Evolutionary conservation across 2,329 filamentous ascomycete species (phyloP), one percentile per base, ranked within the genome.

Genomic region (Ophiostoma ulmi): DNA sequence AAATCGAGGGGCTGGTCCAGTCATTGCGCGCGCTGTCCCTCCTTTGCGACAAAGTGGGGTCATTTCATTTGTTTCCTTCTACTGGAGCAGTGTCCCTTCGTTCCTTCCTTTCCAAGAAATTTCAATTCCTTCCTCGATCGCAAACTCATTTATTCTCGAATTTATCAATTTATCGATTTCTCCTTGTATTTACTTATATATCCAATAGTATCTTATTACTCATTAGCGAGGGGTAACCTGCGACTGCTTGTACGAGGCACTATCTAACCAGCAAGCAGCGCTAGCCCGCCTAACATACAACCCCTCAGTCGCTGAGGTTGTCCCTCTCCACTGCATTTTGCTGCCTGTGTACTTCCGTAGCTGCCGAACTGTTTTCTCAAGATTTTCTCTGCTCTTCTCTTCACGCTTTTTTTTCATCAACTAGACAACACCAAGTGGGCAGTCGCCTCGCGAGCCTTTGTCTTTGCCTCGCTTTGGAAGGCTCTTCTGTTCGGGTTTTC

Each of bases 1-100:
- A 48, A 67, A 48, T 44, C 65, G 65, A 67, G 65, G 65, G 65
- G 65, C 65, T 67, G 65, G 65, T 41, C 36, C 65, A 58, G 52
- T 58, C 52, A 26, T 26, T 26, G 52, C 52, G 36, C 63, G 36
- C 41, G 52, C 52, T 58, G n/a, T 44, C 64, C 64, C 64, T 66
- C 64, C 36, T 39, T 31, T 67, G 65, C 65, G 65, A 44, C 65
- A 67, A 11, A 13, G 65, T 44, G 65, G 65, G 36, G 38, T 17
- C 39, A 65, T 20, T 14, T 58, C 52, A 58, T 58, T 58, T 58
- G 3, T 22, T 48, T 14, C 44, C 44, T 17, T 63, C 22, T 14
- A 31, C n/a, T 31, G 14, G 58, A 22, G 20, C 35, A 36, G 31
- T 14, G 41, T 20, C 36, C n/a, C n/a, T 44, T 35, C n/a, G 4